A percentile compares a stretch with the other conserved stretches of the same genome.
These are phyloP conservation scores for Silybum marianum DNA, from an alignment of 129 eudicot species.

Conservation along the genomic window DNA sequence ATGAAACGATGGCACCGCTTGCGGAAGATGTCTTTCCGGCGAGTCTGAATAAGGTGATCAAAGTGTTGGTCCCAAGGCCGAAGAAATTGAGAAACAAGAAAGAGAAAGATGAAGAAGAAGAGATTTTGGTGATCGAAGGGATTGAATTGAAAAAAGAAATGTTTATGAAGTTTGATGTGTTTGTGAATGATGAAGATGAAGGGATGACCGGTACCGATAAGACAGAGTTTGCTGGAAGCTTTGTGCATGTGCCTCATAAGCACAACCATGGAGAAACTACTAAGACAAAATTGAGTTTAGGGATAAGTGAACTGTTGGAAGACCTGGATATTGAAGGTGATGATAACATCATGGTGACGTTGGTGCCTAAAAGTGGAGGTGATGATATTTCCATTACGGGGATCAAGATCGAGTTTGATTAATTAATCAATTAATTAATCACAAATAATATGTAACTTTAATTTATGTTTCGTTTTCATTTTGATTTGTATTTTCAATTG, in stretches of 20 bases:
- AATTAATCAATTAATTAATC: neutral
- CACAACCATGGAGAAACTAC: conserved; percentile 35
- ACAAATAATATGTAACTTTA: too few species aligned
- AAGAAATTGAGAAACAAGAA: conserved; percentile 44
- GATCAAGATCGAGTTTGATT: conserved; percentile 21
- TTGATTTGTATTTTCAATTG: too few species aligned
- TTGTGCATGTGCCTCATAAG: conserved; percentile 56
- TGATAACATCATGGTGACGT: conserved; percentile 39
- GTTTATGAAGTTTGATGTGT: conserved; percentile 59
- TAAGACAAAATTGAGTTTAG: conserved; percentile 40
- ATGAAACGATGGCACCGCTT: conserved; percentile 27
- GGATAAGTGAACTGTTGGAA: conserved; percentile 44
- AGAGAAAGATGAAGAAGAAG: conserved; percentile 44
- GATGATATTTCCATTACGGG: conserved; percentile 15
- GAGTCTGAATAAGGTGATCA: conserved; percentile 26
- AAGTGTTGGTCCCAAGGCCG: conserved; percentile 43
- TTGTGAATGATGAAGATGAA: conserved; percentile 57
- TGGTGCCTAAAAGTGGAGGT: conserved; percentile 32
- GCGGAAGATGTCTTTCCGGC: conserved; percentile 39
- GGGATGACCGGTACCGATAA: conserved; percentile 26
- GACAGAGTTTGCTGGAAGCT: conserved; percentile 55
- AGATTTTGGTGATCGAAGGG: conserved; percentile 45
- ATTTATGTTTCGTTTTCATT: too few species aligned
- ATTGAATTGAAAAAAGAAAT: conserved; percentile 34
- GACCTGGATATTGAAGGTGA: conserved; percentile 40